These are phyloP conservation scores for Arthroderma sp. DNA, from an alignment of 2,329 filamentous ascomycete species.

Conservation along the genomic window DNA sequence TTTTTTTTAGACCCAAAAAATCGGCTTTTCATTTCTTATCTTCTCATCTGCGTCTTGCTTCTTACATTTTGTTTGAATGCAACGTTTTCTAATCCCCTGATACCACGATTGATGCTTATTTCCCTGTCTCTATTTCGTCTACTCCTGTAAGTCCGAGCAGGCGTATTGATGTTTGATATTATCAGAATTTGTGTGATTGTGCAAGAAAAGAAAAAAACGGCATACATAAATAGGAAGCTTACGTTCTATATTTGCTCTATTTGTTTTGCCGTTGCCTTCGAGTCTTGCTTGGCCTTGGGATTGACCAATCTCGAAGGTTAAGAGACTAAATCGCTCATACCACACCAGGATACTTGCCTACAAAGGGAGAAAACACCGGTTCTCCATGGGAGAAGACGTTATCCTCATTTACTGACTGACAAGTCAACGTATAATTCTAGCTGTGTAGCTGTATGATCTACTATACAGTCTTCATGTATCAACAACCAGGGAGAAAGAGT, in stretches of 20 bases:
- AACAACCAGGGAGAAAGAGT: background rate
- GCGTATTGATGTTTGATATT: background rate
- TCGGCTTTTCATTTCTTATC: background rate
- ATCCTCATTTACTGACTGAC: no score
- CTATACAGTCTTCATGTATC: background rate
- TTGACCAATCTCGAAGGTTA: no score
- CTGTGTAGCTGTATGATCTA: background rate
- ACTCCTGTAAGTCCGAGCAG: background rate
- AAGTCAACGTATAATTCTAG: background rate
- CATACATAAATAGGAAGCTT: background rate
- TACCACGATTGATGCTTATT: background rate
- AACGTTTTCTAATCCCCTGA: background rate
- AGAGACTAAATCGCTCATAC: no score
- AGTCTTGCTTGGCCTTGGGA: background rate
- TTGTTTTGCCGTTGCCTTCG: background rate
- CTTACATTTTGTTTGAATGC: background rate
- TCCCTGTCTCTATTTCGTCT: background rate
- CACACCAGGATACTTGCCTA: no score
- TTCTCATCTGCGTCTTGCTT: background rate
- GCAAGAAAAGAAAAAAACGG: background rate
- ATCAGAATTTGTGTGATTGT: background rate
- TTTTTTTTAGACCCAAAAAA: conserved; percentile 3
- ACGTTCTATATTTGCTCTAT: background rate
- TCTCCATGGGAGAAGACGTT: no score
- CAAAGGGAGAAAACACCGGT: no score